A percentile compares a stretch with the other conserved stretches of the same genome.
Evolutionary conservation across 1,284 basidiomycete species (phyloP).

Genomic region (Hemileia vastatrix): DNA sequence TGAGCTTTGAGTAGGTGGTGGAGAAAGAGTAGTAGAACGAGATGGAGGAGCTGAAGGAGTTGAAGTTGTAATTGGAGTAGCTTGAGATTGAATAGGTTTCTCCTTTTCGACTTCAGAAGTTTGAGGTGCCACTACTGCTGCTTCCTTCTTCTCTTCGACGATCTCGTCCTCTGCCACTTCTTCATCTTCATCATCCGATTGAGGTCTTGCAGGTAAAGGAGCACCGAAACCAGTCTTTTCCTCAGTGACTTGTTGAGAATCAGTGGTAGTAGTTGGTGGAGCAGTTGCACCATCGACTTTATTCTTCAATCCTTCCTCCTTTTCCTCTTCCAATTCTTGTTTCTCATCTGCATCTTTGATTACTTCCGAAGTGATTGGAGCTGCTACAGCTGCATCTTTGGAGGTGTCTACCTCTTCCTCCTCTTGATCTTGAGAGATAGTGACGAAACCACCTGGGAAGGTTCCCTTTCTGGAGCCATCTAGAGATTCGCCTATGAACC

Average conservation of each 20-base stretch:
- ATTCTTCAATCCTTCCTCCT: neutral
- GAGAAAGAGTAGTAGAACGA: neutral
- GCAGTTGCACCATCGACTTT: neutral
- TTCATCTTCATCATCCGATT: neutral
- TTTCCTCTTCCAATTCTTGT: neutral
- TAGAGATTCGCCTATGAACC: slow-evolving; percentile 38
- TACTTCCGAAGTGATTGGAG: neutral
- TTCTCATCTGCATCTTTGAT: neutral
- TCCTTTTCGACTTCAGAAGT: neutral
- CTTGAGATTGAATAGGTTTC: neutral
- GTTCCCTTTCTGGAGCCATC: slow-evolving; percentile 34
- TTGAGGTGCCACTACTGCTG: too few relatives aligned
- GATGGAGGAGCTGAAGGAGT: neutral
- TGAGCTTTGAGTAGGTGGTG: neutral
- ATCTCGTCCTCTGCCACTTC: neutral
- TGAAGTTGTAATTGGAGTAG: neutral
- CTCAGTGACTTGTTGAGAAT: neutral
- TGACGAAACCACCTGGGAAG: slow-evolving; percentile 38
- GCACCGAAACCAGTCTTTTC: neutral
- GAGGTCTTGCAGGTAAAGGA: neutral
- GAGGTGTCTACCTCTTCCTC: neutral
- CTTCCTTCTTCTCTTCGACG: neutral
- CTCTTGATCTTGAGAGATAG: neutral
- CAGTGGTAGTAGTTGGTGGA: neutral
- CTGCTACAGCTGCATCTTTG: neutral